A percentile compares a stretch with the other conserved stretches of the same genome.
These are phyloP conservation scores for Kazachstania sp. DNA, from an alignment of 1,139 yeast genomes.

Conservation along the genomic window DNA sequence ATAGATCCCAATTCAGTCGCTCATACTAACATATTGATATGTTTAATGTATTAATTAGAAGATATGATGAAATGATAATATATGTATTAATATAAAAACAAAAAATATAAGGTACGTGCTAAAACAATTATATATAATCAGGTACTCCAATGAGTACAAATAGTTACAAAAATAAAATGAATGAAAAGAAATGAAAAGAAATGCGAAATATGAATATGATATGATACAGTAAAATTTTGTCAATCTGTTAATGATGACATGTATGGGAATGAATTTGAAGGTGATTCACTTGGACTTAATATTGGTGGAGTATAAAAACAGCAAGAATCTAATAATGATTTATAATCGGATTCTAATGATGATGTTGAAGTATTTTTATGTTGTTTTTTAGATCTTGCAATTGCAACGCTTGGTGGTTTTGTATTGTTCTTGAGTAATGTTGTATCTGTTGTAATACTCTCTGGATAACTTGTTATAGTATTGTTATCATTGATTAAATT, in stretches of 20 bases:
- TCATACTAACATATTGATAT: background rate
- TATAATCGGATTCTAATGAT: conserved; percentile 17
- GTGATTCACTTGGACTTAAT: background rate
- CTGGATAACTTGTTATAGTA: background rate
- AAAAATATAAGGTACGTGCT: too few species aligned
- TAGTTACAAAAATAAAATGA: too few species aligned
- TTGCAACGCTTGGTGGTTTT: background rate
- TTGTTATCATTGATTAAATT: background rate
- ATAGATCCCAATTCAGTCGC: background rate
- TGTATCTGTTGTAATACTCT: conserved; percentile 7
- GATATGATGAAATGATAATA: too few species aligned
- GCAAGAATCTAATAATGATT: conserved; percentile 20
- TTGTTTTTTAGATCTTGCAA: background rate
- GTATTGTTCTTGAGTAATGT: conserved; percentile 3
- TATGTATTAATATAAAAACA: too few species aligned
- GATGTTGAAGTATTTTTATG: background rate
- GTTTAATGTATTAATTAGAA: too few species aligned
- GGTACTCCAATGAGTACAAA: too few species aligned
- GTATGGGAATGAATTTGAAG: background rate
- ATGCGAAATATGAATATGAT: background rate
- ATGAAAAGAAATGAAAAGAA: background rate
- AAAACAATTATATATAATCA: too few species aligned
- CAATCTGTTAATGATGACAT: conserved; percentile 1
- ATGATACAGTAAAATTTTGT: background rate
- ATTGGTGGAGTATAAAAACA: conserved; percentile 18